Evolutionary conservation across 352 stramenopile genomes (phyloP).

Genomic region (Globisporangium barbulae): DNA sequence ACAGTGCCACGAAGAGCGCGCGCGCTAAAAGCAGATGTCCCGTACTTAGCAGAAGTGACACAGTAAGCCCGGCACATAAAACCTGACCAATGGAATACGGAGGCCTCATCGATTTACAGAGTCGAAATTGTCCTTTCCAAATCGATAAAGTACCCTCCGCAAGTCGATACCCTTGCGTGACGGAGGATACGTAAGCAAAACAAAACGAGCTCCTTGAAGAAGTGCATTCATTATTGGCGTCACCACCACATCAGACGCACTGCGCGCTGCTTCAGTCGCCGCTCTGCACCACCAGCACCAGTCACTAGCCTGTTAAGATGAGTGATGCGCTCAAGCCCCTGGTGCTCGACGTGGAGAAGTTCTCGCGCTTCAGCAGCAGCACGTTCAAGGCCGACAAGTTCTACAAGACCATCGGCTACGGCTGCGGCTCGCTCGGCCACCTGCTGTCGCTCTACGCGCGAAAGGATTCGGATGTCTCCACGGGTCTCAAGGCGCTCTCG

Average conservation of each 20-base stretch:
- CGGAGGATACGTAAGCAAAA: slow-evolving; percentile 14
- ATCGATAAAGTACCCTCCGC: background rate
- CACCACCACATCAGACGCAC: background rate
- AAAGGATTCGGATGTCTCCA: slow-evolving; percentile 48
- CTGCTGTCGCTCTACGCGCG: slow-evolving; percentile 46
- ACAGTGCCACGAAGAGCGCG: background rate
- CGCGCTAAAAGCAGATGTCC: background rate
- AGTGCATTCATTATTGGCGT: slow-evolving; percentile 1
- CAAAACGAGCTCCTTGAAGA: slow-evolving; percentile 5
- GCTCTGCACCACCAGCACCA: background rate
- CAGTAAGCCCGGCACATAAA: background rate
- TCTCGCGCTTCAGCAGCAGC: slow-evolving; percentile 54
- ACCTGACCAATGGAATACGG: too few relatives aligned
- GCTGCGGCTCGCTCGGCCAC: slow-evolving; percentile 48
- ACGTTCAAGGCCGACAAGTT: slow-evolving; percentile 76
- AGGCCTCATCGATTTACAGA: background rate
- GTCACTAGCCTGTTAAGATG: slow-evolving; percentile 3
- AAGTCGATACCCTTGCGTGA: background rate
- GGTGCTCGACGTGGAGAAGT: slow-evolving; percentile 67
- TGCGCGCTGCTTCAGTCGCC: background rate
- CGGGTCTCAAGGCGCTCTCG: slow-evolving; percentile 56
- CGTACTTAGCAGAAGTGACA: background rate
- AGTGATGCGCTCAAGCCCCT: slow-evolving; percentile 11
- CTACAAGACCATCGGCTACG: slow-evolving; percentile 83
- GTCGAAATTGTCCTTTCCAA: background rate